Evolutionary conservation across 306 rosid genomes (phyloP), one percentile per base, ranked within the genome.

Genomic region (Spatholobus suberectus): DNA sequence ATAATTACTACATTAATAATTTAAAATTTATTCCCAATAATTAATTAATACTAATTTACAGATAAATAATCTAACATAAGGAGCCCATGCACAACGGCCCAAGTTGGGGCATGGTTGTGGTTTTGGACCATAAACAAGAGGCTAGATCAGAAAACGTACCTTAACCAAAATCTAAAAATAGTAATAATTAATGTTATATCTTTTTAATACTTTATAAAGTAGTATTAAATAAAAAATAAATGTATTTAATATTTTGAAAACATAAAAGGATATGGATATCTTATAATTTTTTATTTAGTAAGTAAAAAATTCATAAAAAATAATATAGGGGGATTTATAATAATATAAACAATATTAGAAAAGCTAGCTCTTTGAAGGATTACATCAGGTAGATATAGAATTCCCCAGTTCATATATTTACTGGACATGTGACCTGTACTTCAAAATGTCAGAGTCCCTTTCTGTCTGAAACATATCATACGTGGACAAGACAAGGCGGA

Each of bases 401-500:
- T 14, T 62, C 13, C 15, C 24, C 5, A 35, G 35, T 66, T 37
- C 49, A 18, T 37, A 66, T 26, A 83, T 70, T 69, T 46, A 71
- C 34, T 49, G 17, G 41, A 73, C 65, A 9, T 52, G 14, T 26
- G 59, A 58, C 10, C 20, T 55, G 35, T 38, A 67, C 21, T 29
- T 62, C 5, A 34, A 62, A 62, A 62, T 27, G 21, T 62, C 5
- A 29, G 69, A 21, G 67, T 76, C 85, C 23, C 83, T 85, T 57
- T 85, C 85, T 80, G 85, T 80, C 71, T 61, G 63, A 63, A 76
- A 47, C 57, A 81, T n/a, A 32, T 41, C 72, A 61, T 62, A 59
- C 66, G 76, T 70, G 80, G 79, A 47, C 44, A 46, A 6, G 70
- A 75, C 67, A 32, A 62, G 54, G 24, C 20, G 18, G 23, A 34